Conservation (phyloP, 1,284 basidiomycete genomes). For the Ceratobasidium sp. region DNA sequence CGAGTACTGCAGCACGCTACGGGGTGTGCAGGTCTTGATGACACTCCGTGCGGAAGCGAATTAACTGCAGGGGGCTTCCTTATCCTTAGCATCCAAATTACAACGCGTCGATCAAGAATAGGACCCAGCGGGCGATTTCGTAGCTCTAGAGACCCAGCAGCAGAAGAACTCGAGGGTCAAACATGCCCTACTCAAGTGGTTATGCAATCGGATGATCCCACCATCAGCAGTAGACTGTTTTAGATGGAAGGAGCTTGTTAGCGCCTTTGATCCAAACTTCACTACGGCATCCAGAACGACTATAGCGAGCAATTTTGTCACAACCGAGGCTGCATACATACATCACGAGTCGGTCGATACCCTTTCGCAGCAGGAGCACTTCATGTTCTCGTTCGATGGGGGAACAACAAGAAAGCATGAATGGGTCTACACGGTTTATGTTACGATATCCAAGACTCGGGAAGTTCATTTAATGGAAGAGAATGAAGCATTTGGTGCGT, state of each 20-base stretch:
- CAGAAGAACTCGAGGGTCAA: slow-evolving; percentile 3
- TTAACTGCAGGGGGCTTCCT: neutral
- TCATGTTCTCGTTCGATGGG: slow-evolving; percentile 51
- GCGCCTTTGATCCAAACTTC: neutral
- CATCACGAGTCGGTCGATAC: neutral
- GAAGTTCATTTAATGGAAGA: slow-evolving; percentile 52
- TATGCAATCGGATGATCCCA: slow-evolving; percentile 26
- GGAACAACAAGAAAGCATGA: slow-evolving; percentile 47
- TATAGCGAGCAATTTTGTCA: slow-evolving; percentile 17
- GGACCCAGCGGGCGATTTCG: neutral
- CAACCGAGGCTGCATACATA: slow-evolving; percentile 29
- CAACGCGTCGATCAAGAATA: neutral
- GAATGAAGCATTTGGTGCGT: slow-evolving; percentile 46
- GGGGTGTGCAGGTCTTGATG: neutral
- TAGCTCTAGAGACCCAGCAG: neutral
- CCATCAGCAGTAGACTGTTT: slow-evolving; percentile 22
- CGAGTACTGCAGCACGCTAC: neutral
- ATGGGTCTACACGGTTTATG: slow-evolving; percentile 54
- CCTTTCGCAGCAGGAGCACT: slow-evolving; percentile 40
- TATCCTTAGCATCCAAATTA: slow-evolving; percentile 24
- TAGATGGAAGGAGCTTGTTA: slow-evolving; percentile 18
- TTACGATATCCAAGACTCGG: slow-evolving; percentile 48
- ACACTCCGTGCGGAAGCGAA: neutral
- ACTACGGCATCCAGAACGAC: slow-evolving; percentile 16
- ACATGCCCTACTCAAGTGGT: slow-evolving; percentile 27